These are phyloP conservation scores for Lasiosphaeria miniovina DNA, from an alignment of 495 filamentous ascomycete genomes.

Conservation along the genomic window DNA sequence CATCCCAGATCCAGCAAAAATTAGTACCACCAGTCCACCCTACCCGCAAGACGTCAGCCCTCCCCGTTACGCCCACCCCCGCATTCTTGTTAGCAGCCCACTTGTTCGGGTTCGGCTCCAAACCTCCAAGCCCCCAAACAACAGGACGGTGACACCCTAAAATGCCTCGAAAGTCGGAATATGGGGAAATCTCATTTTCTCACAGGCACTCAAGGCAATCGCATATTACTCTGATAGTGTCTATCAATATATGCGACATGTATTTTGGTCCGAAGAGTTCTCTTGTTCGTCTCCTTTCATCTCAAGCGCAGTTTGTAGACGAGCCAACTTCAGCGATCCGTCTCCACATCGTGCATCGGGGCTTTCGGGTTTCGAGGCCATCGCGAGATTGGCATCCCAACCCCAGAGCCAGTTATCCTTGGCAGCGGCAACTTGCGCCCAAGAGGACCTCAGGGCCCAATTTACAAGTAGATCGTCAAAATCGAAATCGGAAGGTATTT, in stretches of 20 bases:
- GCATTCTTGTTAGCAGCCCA: constrained; percentile 5
- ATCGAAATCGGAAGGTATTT: too few relatives aligned
- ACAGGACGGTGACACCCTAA: too few relatives aligned
- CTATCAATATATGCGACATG: too few relatives aligned
- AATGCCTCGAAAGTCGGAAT: not conserved
- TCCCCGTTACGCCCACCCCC: constrained; percentile 23
- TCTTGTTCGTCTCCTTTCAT: too few relatives aligned
- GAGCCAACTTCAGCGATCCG: not conserved
- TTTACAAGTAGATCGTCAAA: too few relatives aligned
- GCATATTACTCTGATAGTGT: too few relatives aligned
- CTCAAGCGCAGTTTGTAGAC: too few relatives aligned
- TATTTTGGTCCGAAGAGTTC: too few relatives aligned
- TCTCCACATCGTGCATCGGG: not conserved
- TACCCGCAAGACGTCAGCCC: constrained; percentile 27
- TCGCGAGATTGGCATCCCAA: not conserved
- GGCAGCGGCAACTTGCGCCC: constrained; percentile 7
- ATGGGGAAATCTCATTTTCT: too few relatives aligned
- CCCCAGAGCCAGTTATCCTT: constrained; percentile 5
- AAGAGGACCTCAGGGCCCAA: too few relatives aligned
- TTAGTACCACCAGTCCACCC: constrained; percentile 16
- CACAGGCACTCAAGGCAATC: too few relatives aligned
- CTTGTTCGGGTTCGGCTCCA: not conserved
- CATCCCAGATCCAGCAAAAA: constrained; percentile 31
- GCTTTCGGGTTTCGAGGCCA: not conserved
- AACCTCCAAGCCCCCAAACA: not conserved